Evolutionary conservation across 2,329 filamentous ascomycete species (phyloP).

Genomic region (Colletotrichum simmondsii): DNA sequence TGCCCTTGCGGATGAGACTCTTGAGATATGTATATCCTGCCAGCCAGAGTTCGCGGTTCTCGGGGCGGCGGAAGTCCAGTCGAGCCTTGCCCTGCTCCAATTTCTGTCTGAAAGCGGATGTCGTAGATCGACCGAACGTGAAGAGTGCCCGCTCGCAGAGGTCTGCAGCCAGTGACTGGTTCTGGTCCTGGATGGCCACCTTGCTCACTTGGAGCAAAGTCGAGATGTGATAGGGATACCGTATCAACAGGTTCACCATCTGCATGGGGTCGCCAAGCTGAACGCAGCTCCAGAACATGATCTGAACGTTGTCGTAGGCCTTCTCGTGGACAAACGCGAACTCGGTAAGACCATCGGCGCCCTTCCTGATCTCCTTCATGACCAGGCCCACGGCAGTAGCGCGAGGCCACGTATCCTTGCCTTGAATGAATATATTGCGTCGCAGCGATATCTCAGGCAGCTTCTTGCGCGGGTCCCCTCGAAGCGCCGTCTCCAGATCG

Average conservation of each 20-base stretch:
- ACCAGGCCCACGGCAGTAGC: slow-evolving; percentile 83
- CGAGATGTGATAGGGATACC: slow-evolving; percentile 83
- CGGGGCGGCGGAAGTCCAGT: slow-evolving; percentile 82
- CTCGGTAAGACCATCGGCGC: slow-evolving; percentile 67
- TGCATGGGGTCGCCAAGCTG: slow-evolving; percentile 85
- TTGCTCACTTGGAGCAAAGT: slow-evolving; percentile 94
- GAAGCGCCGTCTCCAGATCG: slow-evolving; percentile 67
- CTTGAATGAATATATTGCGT: slow-evolving; percentile 86
- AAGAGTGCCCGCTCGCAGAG: slow-evolving; percentile 92
- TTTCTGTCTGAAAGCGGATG: slow-evolving; percentile 82
- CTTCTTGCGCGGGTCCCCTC: slow-evolving; percentile 67
- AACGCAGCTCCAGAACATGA: slow-evolving; percentile 82
- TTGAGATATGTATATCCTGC: slow-evolving; percentile 89
- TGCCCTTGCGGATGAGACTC: slow-evolving; percentile 89
- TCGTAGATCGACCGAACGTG: slow-evolving; percentile 88
- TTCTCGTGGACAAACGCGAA: slow-evolving; percentile 83
- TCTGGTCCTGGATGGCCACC: slow-evolving; percentile 90
- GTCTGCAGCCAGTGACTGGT: slow-evolving; percentile 86
- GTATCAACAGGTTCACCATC: slow-evolving; percentile 77
- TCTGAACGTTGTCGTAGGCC: slow-evolving; percentile 79
- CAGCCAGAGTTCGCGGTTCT: slow-evolving; percentile 94
- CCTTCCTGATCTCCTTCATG: slow-evolving; percentile 72
- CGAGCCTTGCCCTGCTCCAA: slow-evolving; percentile 83
- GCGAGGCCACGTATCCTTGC: slow-evolving; percentile 87
- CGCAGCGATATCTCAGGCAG: slow-evolving; percentile 78